phyloP scores from a whole-genome alignment of 805 yeast genomes.

The Tetrapisispora namnaoensis region DNA sequence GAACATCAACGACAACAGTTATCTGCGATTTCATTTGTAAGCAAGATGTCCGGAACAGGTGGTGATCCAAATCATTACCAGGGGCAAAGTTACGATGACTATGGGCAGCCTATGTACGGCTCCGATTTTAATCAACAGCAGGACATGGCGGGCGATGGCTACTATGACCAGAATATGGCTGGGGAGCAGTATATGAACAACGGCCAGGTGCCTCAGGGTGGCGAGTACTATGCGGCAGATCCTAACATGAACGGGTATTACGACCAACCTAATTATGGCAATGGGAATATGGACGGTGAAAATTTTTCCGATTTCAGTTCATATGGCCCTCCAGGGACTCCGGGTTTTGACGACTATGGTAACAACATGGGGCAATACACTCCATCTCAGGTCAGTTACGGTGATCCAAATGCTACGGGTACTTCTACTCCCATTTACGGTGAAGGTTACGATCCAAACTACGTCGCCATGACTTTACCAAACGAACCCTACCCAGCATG shows the following conservation, averaged over 20 bases:
- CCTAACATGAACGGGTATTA: constrained; percentile 4
- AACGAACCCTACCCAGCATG: constrained; percentile 98
- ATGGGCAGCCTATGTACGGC: constrained; percentile 34
- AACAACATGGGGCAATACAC: constrained; percentile 50
- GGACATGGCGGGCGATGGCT: constrained; percentile 28
- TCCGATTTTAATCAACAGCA: constrained; percentile 18
- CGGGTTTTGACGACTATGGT: constrained; percentile 39
- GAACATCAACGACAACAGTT: too few species aligned
- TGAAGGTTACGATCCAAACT: constrained; percentile 44
- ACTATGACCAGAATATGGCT: constrained; percentile 21
- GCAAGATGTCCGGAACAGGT: constrained; percentile 2
- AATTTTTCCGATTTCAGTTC: constrained; percentile 60
- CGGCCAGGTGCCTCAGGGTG: not conserved
- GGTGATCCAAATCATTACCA: constrained; percentile 19
- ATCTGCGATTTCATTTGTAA: too few species aligned
- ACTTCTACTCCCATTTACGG: constrained; percentile 86
- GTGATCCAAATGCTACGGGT: constrained; percentile 59
- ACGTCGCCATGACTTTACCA: constrained; percentile 59
- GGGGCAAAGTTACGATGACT: constrained; percentile 27
- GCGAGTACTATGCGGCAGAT: constrained; percentile 4
- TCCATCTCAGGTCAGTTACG: constrained; percentile 81
- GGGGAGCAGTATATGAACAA: constrained; percentile 3
- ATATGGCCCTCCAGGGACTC: constrained; percentile 45
- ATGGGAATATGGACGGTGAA: constrained; percentile 41
- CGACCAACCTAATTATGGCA: constrained; percentile 17